Percentiles rank a stretch among this genome's conserved stretches.
Evolutionary conservation across 2,329 filamentous ascomycete species (phyloP).

Genomic region (Aspergillus costaricaensis): DNA sequence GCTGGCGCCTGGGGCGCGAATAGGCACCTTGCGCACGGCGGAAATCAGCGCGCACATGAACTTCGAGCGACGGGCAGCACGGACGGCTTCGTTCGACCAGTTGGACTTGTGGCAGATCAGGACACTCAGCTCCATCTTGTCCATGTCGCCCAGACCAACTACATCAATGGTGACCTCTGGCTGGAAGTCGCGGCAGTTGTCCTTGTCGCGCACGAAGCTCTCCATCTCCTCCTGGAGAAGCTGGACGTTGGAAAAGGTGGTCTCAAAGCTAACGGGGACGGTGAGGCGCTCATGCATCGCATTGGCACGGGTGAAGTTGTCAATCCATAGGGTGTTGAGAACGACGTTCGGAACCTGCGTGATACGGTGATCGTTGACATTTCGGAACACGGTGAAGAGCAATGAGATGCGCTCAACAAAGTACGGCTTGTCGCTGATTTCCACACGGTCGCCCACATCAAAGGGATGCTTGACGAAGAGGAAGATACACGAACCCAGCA

Average conservation of each 20-base stretch:
- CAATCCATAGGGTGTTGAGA: conserved; percentile 89
- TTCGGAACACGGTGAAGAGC: conserved; percentile 87
- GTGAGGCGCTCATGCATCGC: conserved; percentile 86
- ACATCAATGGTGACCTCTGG: conserved; percentile 79
- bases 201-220: conserved; percentile 76
- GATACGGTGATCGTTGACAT: conserved; percentile 77
- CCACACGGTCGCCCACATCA: conserved; percentile 92
- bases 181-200: conserved; percentile 90
- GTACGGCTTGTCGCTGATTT: conserved; percentile 69
- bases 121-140: conserved; percentile 81
- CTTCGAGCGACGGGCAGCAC: conserved; percentile 80
- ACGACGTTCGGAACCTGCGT: conserved; percentile 86
- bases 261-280: conserved; percentile 81
- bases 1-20: conserved; percentile 75
- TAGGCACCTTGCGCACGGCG: conserved; percentile 83
- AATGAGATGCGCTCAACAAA: conserved; percentile 93
- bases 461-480: conserved; percentile 98
- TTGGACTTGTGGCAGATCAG: conserved; percentile 91
- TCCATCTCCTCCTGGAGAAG: conserved; percentile 81
- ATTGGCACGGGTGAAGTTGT: conserved; percentile 88
- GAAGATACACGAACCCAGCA: conserved; percentile 98
- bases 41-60: conserved; percentile 93
- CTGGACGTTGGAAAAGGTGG: conserved; percentile 85
- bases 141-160: conserved; percentile 76
- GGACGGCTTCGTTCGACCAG: conserved; percentile 83